Conservation (phyloP, 2,329 filamentous ascomycete genomes). For the Ophiostoma novo-ulmi region DNA sequence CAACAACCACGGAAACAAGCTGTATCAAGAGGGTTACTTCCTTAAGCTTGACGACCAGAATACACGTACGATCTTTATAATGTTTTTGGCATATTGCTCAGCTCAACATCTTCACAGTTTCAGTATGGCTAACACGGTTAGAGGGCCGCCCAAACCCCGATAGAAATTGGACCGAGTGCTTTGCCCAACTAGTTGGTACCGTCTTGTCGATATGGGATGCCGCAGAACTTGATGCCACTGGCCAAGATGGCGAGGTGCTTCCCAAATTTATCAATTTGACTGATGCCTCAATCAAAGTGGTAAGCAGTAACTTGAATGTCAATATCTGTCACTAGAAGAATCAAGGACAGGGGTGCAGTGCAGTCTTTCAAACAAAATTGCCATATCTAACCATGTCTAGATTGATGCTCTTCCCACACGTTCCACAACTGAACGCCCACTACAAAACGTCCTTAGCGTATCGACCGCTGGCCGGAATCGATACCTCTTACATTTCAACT, state of each 20-base stretch:
- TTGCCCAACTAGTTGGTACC: slow-evolving; percentile 92
- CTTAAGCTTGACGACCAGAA: slow-evolving; percentile 95
- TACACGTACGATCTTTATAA: slow-evolving; percentile 59
- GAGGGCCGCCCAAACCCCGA: slow-evolving; percentile 82
- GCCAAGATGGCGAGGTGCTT: slow-evolving; percentile 59
- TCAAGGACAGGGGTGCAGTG: neutral
- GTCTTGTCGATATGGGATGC: slow-evolving; percentile 95
- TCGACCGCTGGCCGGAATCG: slow-evolving; percentile 94
- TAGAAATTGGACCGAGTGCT: slow-evolving; percentile 91
- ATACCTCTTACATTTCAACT: slow-evolving; percentile 94
- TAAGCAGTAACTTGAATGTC: slow-evolving; percentile 39
- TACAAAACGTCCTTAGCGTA: slow-evolving; percentile 92
- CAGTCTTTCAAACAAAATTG: neutral
- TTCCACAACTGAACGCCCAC: slow-evolving; percentile 66
- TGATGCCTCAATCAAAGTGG: slow-evolving; percentile 97
- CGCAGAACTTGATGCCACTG: slow-evolving; percentile 79
- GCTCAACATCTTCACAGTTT: neutral
- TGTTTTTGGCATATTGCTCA: neutral
- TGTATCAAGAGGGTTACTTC: slow-evolving; percentile 98
- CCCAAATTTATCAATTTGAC: slow-evolving; percentile 83
- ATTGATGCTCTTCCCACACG: slow-evolving; percentile 86
- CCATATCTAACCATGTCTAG: slow-evolving; percentile 39
- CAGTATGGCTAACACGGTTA: slow-evolving; percentile 39
- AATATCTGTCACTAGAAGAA: neutral
- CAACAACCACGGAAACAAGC: slow-evolving; percentile 91